Base-by-base conservation (phyloP, 108 stramenopile genomes). In the Nitzschia inconspicua region DNA sequence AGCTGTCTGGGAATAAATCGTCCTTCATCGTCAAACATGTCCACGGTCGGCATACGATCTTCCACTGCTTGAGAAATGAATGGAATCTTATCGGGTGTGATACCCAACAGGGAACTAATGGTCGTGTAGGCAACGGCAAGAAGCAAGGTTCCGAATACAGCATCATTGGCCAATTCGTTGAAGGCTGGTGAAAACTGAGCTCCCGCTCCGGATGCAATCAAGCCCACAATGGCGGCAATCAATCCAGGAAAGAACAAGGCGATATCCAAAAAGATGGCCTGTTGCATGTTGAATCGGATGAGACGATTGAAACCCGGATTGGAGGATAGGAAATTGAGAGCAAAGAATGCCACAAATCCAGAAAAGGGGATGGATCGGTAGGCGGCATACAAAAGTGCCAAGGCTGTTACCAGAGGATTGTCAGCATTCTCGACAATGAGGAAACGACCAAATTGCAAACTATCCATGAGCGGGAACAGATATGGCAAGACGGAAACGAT, bases 231-330 rank as follows among this genome's bases (percentile, higher is more conserved):
- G 7, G 80, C 82, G 6, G 60, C 43, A 36, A 89, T 30, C 6
- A 95, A 65, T 14, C 85, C 82, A 57, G 90, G 90, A 41, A 95
- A 81, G 78, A 95, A 86, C 37, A 95, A 61, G 7, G 88, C 90
- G 68, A 95, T 95, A 72, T 95, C 94, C 46, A 95, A 50, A 39
- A 82, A 90, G 36, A 95, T 91, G 9, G 94, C 94, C 76, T 95
- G 94, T 51, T 91, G 90, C 83, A 91, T 86, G 60, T 86, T 89
- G 80, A 75, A 95, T 29, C 94, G 75, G 24, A 89, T 61, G 28
- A 91, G 65, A 23, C 88, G 74, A 60, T 91, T 89, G 47, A 95
- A 52, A 8, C 74, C 60, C 7, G 82, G 83, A 75, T 91, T 95
- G n/a, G 75, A 65, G 3, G 81, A 70, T 2, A 88, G 41, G 44